Evolutionary conservation across 768 basidiomycete species (phyloP), one percentile per base, ranked within the genome.

Genomic region (Ramaria sp.): DNA sequence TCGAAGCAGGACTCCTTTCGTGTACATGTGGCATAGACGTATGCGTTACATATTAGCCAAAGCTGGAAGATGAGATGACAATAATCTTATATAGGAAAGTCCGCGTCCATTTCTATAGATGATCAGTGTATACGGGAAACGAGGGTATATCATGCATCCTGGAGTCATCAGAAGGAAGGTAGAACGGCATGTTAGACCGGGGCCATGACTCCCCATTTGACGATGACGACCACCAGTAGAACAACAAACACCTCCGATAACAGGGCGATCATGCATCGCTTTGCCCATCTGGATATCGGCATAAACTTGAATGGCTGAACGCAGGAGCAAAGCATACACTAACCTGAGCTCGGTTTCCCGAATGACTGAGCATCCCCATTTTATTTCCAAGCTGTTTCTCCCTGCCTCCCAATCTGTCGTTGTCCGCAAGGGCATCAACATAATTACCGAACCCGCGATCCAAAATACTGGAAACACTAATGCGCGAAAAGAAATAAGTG

Each of bases 311-410:
- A n/a, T 17, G 6, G 10, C 20, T n/a, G 37, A 47, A 47, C 15
- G 19, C 20, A 3, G 22, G 5, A 22, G 9, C 27, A 55, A 47
- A 27, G 10, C 9, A 37, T 10, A 9, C 34, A 47, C 43, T 48
- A n/a, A 57, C 55, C 48, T 48, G 20, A 57, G 33, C 45, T 57
- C 55, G 31, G 48, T 47, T 33, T 47, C 46, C 7, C 55, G 55
- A 49, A 57, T 57, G 33, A 57, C 24, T 4, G 37, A n/a, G 31
- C 46, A 48, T 20, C 27, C 19, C 55, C 55, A 57, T 37, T 48
- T 31, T 4, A 57, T 37, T 34, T 50, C 43, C 13, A 13, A 15
- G 10, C 19, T 19, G 19, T 19, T 48, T 20, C 48, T 57, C 19
- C 55, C 55, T 20, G 15, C 45, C 45, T 57, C 55, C 55, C 47